A percentile compares a stretch with the other conserved stretches of the same genome.
Conservation (phyloP, 441 rosid genomes). For the Syzygium syzygioides region DNA sequence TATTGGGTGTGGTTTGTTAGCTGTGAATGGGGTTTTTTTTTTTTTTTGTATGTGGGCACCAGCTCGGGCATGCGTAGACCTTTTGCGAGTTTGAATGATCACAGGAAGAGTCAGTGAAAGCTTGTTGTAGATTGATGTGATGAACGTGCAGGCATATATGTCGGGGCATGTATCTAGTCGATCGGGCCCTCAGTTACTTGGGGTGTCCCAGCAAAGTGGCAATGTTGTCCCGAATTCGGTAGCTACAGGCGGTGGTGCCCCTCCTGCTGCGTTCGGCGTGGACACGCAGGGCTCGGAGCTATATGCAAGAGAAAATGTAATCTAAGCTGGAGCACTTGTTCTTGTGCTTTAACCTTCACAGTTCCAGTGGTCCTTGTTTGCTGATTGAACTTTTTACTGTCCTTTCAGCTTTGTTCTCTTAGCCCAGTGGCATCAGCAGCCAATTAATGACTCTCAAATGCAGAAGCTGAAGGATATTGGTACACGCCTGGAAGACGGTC, state of each 20-base stretch:
- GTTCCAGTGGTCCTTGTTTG: background rate
- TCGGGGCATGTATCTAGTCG: no score
- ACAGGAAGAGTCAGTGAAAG: background rate
- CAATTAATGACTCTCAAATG: conserved; percentile 44
- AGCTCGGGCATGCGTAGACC: background rate
- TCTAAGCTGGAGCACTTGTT: background rate
- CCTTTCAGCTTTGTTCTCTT: conserved; percentile 43
- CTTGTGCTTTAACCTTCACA: background rate
- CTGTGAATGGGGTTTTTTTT: background rate
- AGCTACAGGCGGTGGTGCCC: no score
- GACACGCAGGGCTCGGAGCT: accelerated
- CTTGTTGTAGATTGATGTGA: no score
- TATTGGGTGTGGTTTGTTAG: background rate
- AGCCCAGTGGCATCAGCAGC: conserved; percentile 42
- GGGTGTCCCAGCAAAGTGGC: no score
- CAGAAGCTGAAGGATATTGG: conserved; percentile 56
- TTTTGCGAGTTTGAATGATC: background rate
- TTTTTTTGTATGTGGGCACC: no score
- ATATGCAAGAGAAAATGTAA: conserved; percentile 29
- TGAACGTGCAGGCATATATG: no score
- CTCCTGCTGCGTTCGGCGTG: no score
- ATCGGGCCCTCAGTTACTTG: no score
- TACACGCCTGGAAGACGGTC: conserved; percentile 87
- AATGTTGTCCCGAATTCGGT: no score
- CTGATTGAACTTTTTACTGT: conserved; percentile 9